Base-by-base conservation (phyloP, 164 flowering plant species). In the Annona cherimola region DNA sequence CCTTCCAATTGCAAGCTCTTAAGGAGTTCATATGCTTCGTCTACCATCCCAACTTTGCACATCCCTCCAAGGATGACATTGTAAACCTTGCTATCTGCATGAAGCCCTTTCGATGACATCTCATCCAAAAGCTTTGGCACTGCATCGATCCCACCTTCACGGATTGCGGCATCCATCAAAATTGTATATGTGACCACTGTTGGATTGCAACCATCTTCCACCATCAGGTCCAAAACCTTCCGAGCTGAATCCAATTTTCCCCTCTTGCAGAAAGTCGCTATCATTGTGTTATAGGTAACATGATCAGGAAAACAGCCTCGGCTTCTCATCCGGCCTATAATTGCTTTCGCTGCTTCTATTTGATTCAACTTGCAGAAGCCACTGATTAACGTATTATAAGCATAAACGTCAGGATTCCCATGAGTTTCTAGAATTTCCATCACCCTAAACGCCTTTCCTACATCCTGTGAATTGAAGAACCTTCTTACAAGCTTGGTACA, bases 401-500 rank as follows among this genome's bases (percentile, higher is more conserved):
- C 88, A 63, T 81, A 85, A 2, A 84, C 79, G 78, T 90, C 96
- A 40, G 94, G 96, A 5, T 86, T 85, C 1, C 93, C 89, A 74
- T 83, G 63, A 4, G 64, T 45, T 55, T 93, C 96, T 80, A 90
- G 77, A 66, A 90, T 86, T 9, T 85, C 81, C 91, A 89, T 87
- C 7, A 90, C 93, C 78, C 79, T 79, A 45, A 84, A 54, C 3
- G 93, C 93, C 54, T 87, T 93, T 4, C 78, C 78, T 7, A 79
- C 76, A 46, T 85, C 77, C 71, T 84, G 86, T 8, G 74, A 70
- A 60, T 67, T 81, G 71, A 85, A 85, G 61, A 88, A 86, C 42
- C 92, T 94, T 66, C 85, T 84, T 2, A 93, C 84, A 60, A 93
- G 84, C 84, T 86, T 93, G n/a, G 96, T 91, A 71, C 98, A 88